Evolutionary conservation across 202 grass and related monocot genomes (phyloP), one percentile per base, ranked within the genome.

Genomic region (Sporobolus alterniflorus): DNA sequence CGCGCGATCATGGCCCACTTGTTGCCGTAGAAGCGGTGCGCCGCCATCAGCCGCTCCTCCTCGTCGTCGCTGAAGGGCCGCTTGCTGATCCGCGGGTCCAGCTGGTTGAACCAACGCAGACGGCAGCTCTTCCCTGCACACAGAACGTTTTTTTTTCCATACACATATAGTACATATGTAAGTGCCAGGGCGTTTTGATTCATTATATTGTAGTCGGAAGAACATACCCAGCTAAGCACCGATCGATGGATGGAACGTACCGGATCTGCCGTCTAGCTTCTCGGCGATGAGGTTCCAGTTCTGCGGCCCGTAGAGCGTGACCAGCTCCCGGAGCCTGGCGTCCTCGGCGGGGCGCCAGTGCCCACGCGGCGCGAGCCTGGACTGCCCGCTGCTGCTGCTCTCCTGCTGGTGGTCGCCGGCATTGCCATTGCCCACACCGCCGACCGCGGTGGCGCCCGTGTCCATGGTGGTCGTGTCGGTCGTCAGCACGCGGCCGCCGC

Each of bases 221-320:
- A n/a, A n/a, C n/a, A n/a, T n/a, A n/a, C n/a, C n/a, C n/a, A n/a
- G n/a, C n/a, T n/a, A n/a, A n/a, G n/a, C n/a, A n/a, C n/a, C n/a
- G n/a, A n/a, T n/a, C n/a, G n/a, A n/a, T n/a, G n/a, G n/a, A n/a
- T n/a, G n/a, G 18, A 25, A 16, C 17, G 16, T 76, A 96, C 94
- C 94, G 89, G 94, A 97, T 94, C 94, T 92, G 69, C 94, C 94
- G 82, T 94, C 92, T 16, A 97, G 85, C 77, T 90, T 92, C 75
- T 97, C 94, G 75, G 94, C 94, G 46, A 97, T 97, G 83, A 97
- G 94, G 81, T 97, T 97, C 94, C 94, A 97, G 94, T 97, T 97
- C 75, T 94, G 92, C 4, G 94, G 94, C 0, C 94, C 94, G 64
- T 92, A 87, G 33, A 89, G 88, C 1, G 85, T 88, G 28, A 97